These are phyloP conservation scores for Iris pallida DNA, from an alignment of 116 monocot genomes.

Conservation along the genomic window DNA sequence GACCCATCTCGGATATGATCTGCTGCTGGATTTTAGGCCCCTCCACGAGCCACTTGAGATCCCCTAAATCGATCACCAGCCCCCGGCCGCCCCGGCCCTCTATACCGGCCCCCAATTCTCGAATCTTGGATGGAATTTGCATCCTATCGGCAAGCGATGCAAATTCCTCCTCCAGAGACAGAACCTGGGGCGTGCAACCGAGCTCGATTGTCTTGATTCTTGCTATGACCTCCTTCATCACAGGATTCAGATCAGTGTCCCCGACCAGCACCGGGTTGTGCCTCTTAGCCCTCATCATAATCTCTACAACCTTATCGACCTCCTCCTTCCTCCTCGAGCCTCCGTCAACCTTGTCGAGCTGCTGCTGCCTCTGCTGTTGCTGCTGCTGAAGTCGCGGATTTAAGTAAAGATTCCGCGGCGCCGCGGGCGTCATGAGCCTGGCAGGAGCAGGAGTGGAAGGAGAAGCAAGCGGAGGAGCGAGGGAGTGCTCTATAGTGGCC, in stretches of 20 bases:
- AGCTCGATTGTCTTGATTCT: slow-evolving; percentile 41
- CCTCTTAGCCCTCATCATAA: slow-evolving; percentile 49
- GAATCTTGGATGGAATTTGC: slow-evolving; percentile 26
- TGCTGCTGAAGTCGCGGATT: slow-evolving; percentile 45
- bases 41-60: slow-evolving; percentile 87
- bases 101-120: slow-evolving; percentile 32
- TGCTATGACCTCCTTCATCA: slow-evolving; percentile 47
- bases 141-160: slow-evolving; percentile 5
- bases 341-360: slow-evolving; percentile 1
- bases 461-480: slow-evolving; percentile 23
- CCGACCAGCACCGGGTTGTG: slow-evolving; percentile 84
- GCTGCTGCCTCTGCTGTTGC: background rate
- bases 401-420: slow-evolving; percentile 26
- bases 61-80: slow-evolving; percentile 62
- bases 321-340: slow-evolving; percentile 26
- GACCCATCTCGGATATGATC: slow-evolving; percentile 32
- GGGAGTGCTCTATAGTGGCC: slow-evolving; percentile 54
- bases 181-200: slow-evolving; percentile 15
- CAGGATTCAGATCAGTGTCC: slow-evolving; percentile 46
- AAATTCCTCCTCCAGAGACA: slow-evolving; percentile 39
- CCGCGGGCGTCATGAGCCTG: background rate
- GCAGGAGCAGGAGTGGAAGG: background rate
- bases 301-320: slow-evolving; percentile 47
- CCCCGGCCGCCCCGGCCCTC: slow-evolving; percentile 12
- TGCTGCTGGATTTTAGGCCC: slow-evolving; percentile 14